A percentile compares a stretch with the other conserved stretches of the same genome.
These are phyloP conservation scores for Pseudoscleropodium purum DNA, from an alignment of 225 moss, liverwort and hornwort species.

Conservation along the genomic window DNA sequence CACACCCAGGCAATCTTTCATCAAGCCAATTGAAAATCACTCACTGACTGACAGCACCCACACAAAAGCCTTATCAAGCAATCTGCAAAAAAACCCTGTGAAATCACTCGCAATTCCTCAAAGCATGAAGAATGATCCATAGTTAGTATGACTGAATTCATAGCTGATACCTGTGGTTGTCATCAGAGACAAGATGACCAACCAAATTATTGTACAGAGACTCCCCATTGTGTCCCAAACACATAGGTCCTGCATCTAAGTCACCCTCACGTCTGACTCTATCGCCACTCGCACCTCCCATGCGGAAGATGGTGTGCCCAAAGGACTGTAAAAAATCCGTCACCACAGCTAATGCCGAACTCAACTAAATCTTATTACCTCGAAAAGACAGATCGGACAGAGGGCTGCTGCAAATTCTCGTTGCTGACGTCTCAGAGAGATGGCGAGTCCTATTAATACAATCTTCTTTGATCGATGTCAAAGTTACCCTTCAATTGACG, in stretches of 20 bases:
- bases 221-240: conserved; percentile 66
- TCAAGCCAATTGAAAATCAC: not conserved
- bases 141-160: no score
- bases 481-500: not conserved
- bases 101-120: not conserved
- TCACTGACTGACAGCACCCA: not conserved
- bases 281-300: conserved; percentile 6
- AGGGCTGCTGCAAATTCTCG: no score
- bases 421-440: no score
- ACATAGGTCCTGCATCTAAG: conserved; percentile 15
- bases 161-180: conserved; percentile 53
- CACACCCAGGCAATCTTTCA: not conserved
- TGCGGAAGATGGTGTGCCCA: conserved; percentile 20
- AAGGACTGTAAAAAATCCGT: no score
- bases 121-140: not conserved
- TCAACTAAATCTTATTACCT: no score
- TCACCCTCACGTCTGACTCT: not conserved
- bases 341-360: no score
- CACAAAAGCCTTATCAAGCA: not conserved
- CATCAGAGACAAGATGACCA: conserved; percentile 59
- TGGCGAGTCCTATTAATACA: no score
- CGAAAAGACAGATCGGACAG: no score
- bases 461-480: no score
- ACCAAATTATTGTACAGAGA: conserved; percentile 63
- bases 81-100: not conserved